Base-by-base conservation (phyloP, 805 yeast genomes). In the Spathaspora passalidarum region DNA sequence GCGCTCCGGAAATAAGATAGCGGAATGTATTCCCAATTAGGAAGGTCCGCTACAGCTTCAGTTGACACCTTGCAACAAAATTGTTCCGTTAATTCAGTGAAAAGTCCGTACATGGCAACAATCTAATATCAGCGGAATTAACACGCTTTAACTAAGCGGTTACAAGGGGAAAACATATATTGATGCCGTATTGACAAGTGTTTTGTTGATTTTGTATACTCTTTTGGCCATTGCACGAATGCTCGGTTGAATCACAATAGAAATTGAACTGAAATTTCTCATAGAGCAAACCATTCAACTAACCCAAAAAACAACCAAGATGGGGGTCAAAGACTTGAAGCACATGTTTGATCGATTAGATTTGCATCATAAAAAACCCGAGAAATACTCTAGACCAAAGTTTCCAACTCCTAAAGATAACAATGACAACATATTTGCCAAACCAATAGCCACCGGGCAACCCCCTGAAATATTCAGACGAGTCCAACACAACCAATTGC, bases 391-490 rank as follows among this genome's bases (percentile, higher is more conserved):
- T 1, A 35, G 22, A 9, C 38, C 20, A 17, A 35, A 35, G 22
- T 23, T 29, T 13, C 34, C 34, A 13, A 14, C n/a, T 16, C 19
- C 14, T 23, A 20, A 22, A 8, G 26, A 23, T 18, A 25, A 40
- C 11, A 9, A 11, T 38, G 42, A 48, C 5, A 75, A 72, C 32
- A 59, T 74, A 32, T 76, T 81, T 47, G 60, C 64, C 32, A 51
- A 56, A 0, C 69, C 78, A 43, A 69, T 81, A 42, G 62, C 77
- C 2, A 60, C 65, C 1, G 62, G 57, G 9, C 72, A 68, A 19
- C 84, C 84, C 2, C 67, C 74, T 16, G 49, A 65, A 1, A 43
- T 65, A n/a, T 81, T 78, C 57, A 56, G 60, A 16, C 60, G 56
- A 44, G 49, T 45, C 5, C 39, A 54, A n/a, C 76, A 72, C 43